Conservation (phyloP, 1,139 yeast genomes). For the Debaryomycetaceae sp. region DNA sequence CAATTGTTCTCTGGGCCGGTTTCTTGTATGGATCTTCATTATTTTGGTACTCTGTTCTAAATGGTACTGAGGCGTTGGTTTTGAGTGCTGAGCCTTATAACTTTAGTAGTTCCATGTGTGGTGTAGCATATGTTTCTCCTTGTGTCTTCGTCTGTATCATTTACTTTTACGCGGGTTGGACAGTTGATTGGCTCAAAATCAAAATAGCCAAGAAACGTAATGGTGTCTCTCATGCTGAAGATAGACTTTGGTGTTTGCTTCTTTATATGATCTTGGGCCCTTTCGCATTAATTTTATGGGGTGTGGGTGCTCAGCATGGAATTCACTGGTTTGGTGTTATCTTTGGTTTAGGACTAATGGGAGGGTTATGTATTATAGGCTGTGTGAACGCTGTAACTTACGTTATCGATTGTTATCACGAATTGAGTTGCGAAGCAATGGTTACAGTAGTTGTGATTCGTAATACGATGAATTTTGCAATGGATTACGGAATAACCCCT, state of each 20-base stretch:
- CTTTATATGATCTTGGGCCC: constrained; percentile 21
- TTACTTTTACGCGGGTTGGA: constrained; percentile 6
- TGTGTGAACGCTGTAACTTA: constrained; percentile 20
- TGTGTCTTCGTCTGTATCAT: constrained; percentile 2
- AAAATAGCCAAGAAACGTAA: constrained; percentile 22
- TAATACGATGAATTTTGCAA: constrained; percentile 21
- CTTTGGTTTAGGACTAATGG: constrained; percentile 19
- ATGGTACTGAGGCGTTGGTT: constrained; percentile 40
- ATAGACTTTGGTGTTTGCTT: constrained; percentile 25
- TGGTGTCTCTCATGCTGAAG: constrained; percentile 29
- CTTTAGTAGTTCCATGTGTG: constrained; percentile 37
- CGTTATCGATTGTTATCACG: constrained; percentile 20
- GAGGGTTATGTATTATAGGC: constrained; percentile 20
- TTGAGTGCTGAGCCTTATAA: constrained; percentile 42
- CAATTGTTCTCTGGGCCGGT: constrained; percentile 19
- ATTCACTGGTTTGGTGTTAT: constrained; percentile 23
- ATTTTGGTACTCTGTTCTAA: constrained; percentile 52
- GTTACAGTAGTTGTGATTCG: constrained; percentile 21
- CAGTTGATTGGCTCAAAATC: constrained; percentile 9
- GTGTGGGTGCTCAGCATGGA: constrained; percentile 19
- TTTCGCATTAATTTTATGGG: constrained; percentile 17
- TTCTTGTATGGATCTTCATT: constrained; percentile 15
- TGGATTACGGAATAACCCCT: constrained; percentile 21
- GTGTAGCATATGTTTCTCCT: constrained; percentile 41
- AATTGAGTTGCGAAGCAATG: constrained; percentile 19